Evolutionary conservation across 306 rosid genomes (phyloP), one percentile per base, ranked within the genome.

Genomic region (Erythrophleum fordii): DNA sequence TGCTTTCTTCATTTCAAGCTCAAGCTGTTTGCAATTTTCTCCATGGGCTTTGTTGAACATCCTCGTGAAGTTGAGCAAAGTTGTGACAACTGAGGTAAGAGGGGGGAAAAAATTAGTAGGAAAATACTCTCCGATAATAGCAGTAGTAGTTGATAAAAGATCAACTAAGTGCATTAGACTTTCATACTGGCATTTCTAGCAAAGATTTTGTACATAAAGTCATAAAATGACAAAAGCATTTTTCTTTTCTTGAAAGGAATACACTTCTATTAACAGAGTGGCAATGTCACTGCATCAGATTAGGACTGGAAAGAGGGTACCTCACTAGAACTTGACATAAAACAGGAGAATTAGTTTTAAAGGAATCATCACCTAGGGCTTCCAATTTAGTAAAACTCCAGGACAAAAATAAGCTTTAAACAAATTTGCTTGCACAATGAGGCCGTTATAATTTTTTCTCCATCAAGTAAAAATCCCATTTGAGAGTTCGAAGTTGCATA

Each of bases 21-120:
- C 98, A 58, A 67, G 71, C 80, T 92, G 93, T 85, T 88, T 89
- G 86, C 91, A 31, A 85, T 92, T 94, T 84, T 94, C 98, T 68
- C 86, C 90, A 46, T 86, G 95, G 69, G 97, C 90, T 75, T 89
- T 85, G 88, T 76, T 81, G 84, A 94, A 94, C 97, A 87, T 92
- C 55, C 86, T 83, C 44, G 88, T 90, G 73, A 94, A 94, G 92
- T 87, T 91, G 82, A 84, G 87, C 83, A 92, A 83, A 73, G 98
- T 92, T 58, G 97, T 75, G 46, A 86, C 81, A 79, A 94, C 98
- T 92, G 91, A 86, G 84, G 79, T 49, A 82, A 34, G n/a, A n/a
- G n/a, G n/a, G n/a, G n/a, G n/a, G n/a, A 31, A 71, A 55, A 45
- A 34, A 69, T 68, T 53, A 86, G 77, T 61, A 76, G 44, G 75